Conservation (phyloP, 805 yeast genomes). For the Wickerhamiella siamensis region DNA sequence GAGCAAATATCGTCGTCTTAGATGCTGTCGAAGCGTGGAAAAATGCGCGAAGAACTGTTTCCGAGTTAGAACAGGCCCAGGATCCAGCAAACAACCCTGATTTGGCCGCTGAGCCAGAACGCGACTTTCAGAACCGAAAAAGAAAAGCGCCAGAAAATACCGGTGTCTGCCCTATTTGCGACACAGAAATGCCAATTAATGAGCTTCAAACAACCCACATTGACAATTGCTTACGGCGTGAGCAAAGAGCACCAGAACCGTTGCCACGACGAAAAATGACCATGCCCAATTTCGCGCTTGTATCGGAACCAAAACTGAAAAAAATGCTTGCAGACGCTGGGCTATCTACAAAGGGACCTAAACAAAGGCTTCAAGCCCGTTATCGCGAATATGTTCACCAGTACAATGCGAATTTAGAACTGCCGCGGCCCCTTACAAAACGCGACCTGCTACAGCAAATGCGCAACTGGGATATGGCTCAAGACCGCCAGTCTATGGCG, state of each 20-base stretch:
- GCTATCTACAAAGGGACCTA: conserved; percentile 48
- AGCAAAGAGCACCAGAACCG: conserved; percentile 8
- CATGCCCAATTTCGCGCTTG: conserved; percentile 47
- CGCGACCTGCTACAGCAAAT: conserved; percentile 41
- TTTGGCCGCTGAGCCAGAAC: too few relatives aligned
- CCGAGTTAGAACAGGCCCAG: background rate
- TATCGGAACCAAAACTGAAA: conserved; percentile 45
- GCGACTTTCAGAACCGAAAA: too few relatives aligned
- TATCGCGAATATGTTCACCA: conserved; percentile 63
- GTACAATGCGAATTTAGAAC: conserved; percentile 72
- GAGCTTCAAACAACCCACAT: conserved; percentile 46
- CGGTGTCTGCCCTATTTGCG: conserved; percentile 60
- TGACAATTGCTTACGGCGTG: conserved; percentile 37
- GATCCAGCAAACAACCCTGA: too few relatives aligned
- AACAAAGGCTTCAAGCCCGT: conserved; percentile 49
- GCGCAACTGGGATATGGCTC: conserved; percentile 21
- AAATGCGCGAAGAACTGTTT: conserved; percentile 10
- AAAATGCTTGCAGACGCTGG: conserved; percentile 41
- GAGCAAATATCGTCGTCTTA: conserved; percentile 55
- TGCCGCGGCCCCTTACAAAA: conserved; percentile 47
- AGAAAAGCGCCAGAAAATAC: conserved; percentile 6
- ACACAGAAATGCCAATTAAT: conserved; percentile 36
- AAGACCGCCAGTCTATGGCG: conserved; percentile 1
- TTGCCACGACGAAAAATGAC: conserved; percentile 14
- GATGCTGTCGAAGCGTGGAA: conserved; percentile 46